These are phyloP conservation scores for Phaffomyces antillensis DNA, from an alignment of 805 yeast genomes.

Conservation along the genomic window DNA sequence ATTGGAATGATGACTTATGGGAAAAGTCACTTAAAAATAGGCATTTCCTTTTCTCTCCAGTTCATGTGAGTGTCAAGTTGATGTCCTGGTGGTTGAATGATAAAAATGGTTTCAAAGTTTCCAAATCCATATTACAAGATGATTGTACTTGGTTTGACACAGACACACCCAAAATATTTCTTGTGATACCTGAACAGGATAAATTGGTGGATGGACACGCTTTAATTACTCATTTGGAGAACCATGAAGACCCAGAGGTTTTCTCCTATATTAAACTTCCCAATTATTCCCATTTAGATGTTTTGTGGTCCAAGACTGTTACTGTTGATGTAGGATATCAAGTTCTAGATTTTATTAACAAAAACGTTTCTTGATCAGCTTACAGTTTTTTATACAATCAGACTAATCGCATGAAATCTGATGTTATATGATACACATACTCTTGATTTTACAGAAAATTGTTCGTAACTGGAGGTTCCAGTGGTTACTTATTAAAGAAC, in stretches of 20 bases:
- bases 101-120: slow-evolving; percentile 34
- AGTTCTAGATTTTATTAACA: slow-evolving; percentile 25
- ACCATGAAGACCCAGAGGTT: slow-evolving; percentile 39
- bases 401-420: too few species aligned
- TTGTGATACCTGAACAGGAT: slow-evolving; percentile 71
- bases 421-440: too few species aligned
- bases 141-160: slow-evolving; percentile 46
- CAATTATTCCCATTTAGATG: slow-evolving; percentile 81
- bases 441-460: too few species aligned
- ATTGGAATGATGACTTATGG: slow-evolving; percentile 82
- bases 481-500: too few species aligned
- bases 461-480: too few species aligned
- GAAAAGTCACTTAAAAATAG: slow-evolving; percentile 57
- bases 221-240: slow-evolving; percentile 55
- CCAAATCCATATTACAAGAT: slow-evolving; percentile 42
- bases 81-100: slow-evolving; percentile 90
- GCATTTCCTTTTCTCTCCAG: slow-evolving; percentile 82
- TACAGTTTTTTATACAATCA: too few species aligned
- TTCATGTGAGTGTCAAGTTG: slow-evolving; percentile 66
- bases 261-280: slow-evolving; percentile 35
- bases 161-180: slow-evolving; percentile 49
- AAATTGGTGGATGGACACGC: slow-evolving; percentile 69
- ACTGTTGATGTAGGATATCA: slow-evolving; percentile 55
- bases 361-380: too few species aligned
- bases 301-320: slow-evolving; percentile 84